Evolutionary conservation across 768 basidiomycete species (phyloP), one percentile per base, ranked within the genome.

Genomic region (Lactarius sp.): DNA sequence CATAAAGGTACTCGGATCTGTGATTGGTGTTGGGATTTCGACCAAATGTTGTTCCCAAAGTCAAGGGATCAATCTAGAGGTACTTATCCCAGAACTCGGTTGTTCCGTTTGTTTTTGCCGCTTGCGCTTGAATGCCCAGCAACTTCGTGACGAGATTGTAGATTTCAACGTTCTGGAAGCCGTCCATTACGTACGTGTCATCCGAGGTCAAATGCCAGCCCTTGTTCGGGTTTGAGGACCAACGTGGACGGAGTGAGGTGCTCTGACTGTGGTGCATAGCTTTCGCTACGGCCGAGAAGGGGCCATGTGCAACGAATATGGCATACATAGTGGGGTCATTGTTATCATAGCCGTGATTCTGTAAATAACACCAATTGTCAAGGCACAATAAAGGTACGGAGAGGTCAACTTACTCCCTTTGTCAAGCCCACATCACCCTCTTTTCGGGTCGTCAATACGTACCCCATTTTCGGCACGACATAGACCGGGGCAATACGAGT

Each of bases 281-380:
- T 73, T 92, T 94, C 57, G 85, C 79, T 49, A 83, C 80, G 12
- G 83, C 75, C 14, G 88, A 85, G 73, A 94, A 94, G 0, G 94
- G 94, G 1, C 94, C 94, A 71, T 94, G 92, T 10, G 92, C 93
- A 61, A 96, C 86, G 73, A 96, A 95, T 71, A 92, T 87, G 2
- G 93, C 93, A 56, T 85, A 84, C 94, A 96, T 96, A 6, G 87
- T 78, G 13, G 77, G 70, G 47, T 86, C 84, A 18, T 81, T 73
- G 68, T 94, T 94, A 72, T 95, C 93, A 71, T 94, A 97, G 6
- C 94, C 94, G 69, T 97, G 94, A 64, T 86, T 93, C 89, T 92
- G 60, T 8, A 31, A 52, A 68, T 37, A 67, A 18, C 27, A 16
- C 36, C 8, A 54, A 22, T 42, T 9, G 31, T 52, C 33, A 52